phyloP scores from a whole-genome alignment of 331 rosid genomes.

The Ulmus americana region DNA sequence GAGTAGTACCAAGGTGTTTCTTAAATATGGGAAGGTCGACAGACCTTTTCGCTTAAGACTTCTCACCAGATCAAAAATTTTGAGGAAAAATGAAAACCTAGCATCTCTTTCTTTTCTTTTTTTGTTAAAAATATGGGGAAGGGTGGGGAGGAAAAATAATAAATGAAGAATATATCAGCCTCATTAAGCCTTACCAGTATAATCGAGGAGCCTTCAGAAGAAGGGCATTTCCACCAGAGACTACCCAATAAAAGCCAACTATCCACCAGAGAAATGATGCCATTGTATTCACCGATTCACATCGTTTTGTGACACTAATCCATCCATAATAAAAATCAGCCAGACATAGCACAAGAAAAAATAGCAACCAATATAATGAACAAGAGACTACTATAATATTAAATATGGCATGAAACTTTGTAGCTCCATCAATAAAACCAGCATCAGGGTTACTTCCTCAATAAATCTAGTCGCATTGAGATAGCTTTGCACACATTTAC shows the following conservation, averaged over 20 bases:
- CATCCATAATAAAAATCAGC: constrained; percentile 33
- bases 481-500: too few species aligned
- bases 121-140: too few species aligned
- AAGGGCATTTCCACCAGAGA: constrained; percentile 70
- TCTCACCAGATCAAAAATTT: not conserved
- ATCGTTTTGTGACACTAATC: constrained; percentile 55
- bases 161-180: not conserved
- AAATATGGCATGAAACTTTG: not conserved
- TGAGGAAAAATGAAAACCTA: not conserved
- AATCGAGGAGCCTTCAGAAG: constrained; percentile 69
- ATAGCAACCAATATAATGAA: not conserved
- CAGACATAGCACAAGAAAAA: not conserved
- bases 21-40: too few species aligned
- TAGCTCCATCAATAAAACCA: constrained; percentile 10
- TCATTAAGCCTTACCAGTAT: constrained; percentile 61
- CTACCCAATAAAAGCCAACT: constrained; percentile 92
- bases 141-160: not conserved
- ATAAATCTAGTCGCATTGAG: too few species aligned
- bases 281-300: constrained; percentile 76
- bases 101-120: too few species aligned
- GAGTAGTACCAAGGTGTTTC: too few species aligned
- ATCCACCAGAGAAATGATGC: constrained; percentile 92
- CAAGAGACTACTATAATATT: not conserved
- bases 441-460: not conserved
- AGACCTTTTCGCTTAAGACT: too few species aligned